Base-by-base conservation (phyloP, 2,329 filamentous ascomycete genomes). In the Hypoxylon sp. region DNA sequence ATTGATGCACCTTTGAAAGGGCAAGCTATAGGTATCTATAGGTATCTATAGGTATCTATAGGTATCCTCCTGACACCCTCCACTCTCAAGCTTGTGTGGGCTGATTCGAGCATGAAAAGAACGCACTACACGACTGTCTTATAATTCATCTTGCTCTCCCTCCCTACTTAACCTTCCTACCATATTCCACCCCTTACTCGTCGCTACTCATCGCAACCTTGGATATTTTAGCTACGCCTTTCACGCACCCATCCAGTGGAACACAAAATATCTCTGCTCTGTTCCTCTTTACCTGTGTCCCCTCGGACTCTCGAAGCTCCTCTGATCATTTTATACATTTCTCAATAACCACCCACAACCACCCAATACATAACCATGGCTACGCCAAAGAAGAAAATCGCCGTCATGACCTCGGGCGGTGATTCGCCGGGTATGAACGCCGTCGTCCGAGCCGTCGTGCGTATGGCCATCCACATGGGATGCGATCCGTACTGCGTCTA, bases 361-460 rank as follows among this genome's bases (percentile, higher is more conserved):
- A n/a, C n/a, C n/a, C n/a, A n/a, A n/a, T 38, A 23, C 43, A 46
- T 69, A 69, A 77, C 65, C 56, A 84, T 86, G 84, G 80, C 74
- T 32, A 63, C 81, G 48, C 77, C 80, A 63, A 87, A 84, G 76
- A 89, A 89, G 81, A 88, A 88, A 81, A 95, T 98, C 79, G 94
- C 91, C 72, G 90, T 98, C 80, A 93, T 98, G 91, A 98, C 94
- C 77, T 97, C 93, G 73, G 94, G 94, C 77, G 94, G 94, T 77
- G 94, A 98, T 85, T 93, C 93, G 72, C 94, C 93, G 2, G 94
- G 94, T 79, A 98, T 98, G 94, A 97, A 96, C 81, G 93, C 90
- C 67, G 93, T 93, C 36, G 93, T 98, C 38, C 89, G 94, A 68
- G 93, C 94, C 53, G 92, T 97, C 28, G 93, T 99, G 64, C 92